Evolutionary conservation across 1,284 basidiomycete genomes (phyloP), one percentile per base, ranked within the genome.

Genomic region (Vanrija pseudolonga): DNA sequence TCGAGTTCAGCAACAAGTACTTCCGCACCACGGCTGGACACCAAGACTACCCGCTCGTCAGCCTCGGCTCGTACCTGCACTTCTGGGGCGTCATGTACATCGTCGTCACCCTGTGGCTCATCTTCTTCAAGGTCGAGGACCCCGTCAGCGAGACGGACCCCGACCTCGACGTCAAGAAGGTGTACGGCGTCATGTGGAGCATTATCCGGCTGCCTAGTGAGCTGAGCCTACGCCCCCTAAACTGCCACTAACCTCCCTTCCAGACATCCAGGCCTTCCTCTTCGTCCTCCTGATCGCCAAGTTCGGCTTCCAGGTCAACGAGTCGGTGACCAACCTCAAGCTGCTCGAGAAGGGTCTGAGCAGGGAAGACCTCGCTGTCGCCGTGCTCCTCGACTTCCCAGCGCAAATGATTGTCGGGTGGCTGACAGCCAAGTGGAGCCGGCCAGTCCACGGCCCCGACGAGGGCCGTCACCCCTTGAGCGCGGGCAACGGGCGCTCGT

Each of bases 321-420:
- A 98, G 57, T 89, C 91, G 2, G 90, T 88, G 14, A 95, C 91
- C 1, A 87, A 85, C 15, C 82, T 98, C 50, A 99, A 99, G 74
- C 84, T 98, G 76, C 88, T 99, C 45, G 95, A 99, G 74, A 98
- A 97, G 71, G 95, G 95, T 2, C 82, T 99, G 44, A 88, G 86
- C 52, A 89, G 93, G 48, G 96, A 98, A 78, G 96, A 99, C 66
- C 82, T 98, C 37, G 94, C 96, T 5, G 81, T 96, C 22, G 89
- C 92, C 2, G 94, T 96, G 28, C 83, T 98, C 47, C 89, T 98
- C 65, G 96, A 98, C 76, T 98, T 98, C 65, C 96, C 96, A 2
- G 96, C 96, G 77, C 95, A 98, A 78, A 91, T 99, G 55, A 73
- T 91, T 54, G 93, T 92, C 37, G 95, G 95, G 12, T 98, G 91